A percentile compares a stretch with the other conserved stretches of the same genome.
These are phyloP conservation scores for Amanita jacksonii DNA, from an alignment of 768 basidiomycete genomes.

Conservation along the genomic window DNA sequence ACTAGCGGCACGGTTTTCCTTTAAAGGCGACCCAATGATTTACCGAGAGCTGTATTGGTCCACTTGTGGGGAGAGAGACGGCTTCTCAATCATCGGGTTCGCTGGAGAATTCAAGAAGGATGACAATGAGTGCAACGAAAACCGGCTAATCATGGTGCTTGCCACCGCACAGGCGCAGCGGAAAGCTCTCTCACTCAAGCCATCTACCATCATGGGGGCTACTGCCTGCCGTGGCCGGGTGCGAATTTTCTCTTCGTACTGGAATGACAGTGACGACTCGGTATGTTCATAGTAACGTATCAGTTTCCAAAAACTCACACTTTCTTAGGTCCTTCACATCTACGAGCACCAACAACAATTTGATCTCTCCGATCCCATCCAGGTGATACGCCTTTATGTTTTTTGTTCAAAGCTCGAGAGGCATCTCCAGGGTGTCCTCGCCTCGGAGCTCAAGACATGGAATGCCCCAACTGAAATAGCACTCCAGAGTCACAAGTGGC, in stretches of 20 bases:
- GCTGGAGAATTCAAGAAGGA: too few species aligned
- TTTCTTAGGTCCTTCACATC: conserved; percentile 2
- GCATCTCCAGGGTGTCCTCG: background rate
- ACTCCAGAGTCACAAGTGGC: conserved; percentile 5
- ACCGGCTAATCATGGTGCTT: too few species aligned
- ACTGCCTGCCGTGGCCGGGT: conserved; percentile 6
- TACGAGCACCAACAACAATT: conserved; percentile 4
- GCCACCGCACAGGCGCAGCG: too few species aligned
- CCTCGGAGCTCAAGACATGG: too few species aligned
- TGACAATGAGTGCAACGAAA: too few species aligned
- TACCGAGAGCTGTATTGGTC: background rate
- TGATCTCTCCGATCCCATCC: too few species aligned
- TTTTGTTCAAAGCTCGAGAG: too few species aligned
- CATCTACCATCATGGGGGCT: conserved; percentile 4
- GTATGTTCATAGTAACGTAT: background rate
- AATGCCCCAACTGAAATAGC: conserved; percentile 2
- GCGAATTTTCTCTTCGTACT: too few species aligned
- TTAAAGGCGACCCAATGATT: background rate
- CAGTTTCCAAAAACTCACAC: conserved; percentile 1
- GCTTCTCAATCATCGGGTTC: conserved; percentile 3
- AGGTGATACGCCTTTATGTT: conserved; percentile 5
- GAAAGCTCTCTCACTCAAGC: too few species aligned
- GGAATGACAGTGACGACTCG: background rate
- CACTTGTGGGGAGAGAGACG: background rate
- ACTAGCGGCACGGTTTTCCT: background rate